Evolutionary conservation across 1,284 basidiomycete genomes (phyloP).

Genomic region (Hortiboletus rubellus): DNA sequence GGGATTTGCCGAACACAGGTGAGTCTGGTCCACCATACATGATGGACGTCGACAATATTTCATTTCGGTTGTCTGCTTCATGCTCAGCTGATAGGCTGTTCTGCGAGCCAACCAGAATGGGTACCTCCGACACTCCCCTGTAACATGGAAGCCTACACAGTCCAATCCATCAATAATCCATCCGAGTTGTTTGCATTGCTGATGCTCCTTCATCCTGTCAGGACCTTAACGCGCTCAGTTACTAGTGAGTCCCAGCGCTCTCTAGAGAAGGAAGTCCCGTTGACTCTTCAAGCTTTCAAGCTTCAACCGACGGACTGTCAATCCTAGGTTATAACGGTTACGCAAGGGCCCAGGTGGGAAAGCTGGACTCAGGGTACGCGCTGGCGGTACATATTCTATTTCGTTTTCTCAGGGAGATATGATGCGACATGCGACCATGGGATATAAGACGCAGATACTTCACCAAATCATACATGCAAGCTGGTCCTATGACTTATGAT

Average conservation of each 20-base stretch:
- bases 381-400: too few relatives aligned
- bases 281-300: neutral
- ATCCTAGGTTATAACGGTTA: too few relatives aligned
- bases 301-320: neutral
- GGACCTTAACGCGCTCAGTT: too few relatives aligned
- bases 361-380: neutral
- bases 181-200: neutral
- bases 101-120: neutral
- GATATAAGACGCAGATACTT: neutral
- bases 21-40: too few relatives aligned
- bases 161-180: neutral
- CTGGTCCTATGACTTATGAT: neutral
- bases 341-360: too few relatives aligned
- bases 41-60: too few relatives aligned
- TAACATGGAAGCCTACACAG: too few relatives aligned
- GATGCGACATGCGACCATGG: neutral
- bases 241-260: neutral
- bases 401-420: too few relatives aligned
- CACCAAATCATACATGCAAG: neutral
- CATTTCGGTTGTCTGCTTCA: neutral
- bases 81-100: neutral
- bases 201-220: neutral
- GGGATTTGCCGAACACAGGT: neutral
- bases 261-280: neutral
- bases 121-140: neutral